These are phyloP conservation scores for Nymphaea thermarum DNA, from an alignment of 164 flowering plant genomes.

Conservation along the genomic window DNA sequence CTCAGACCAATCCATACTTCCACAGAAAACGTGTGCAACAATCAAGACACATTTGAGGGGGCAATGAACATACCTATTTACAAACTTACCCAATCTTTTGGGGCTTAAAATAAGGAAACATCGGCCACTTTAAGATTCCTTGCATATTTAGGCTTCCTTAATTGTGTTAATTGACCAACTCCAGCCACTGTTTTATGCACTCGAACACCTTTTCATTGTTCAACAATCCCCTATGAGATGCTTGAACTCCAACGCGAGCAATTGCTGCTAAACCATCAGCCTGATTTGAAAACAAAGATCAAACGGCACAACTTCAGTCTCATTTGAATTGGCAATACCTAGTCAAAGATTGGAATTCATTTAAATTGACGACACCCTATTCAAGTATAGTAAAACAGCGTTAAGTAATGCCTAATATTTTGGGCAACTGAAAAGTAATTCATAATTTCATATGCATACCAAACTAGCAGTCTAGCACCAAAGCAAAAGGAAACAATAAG, in stretches of 20 bases:
- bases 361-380: neutral
- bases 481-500: too few species aligned
- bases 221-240: slow-evolving; percentile 54
- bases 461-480: too few species aligned
- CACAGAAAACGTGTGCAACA: too few species aligned
- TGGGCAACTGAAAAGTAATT: too few species aligned
- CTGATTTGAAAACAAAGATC: slow-evolving; percentile 20
- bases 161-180: slow-evolving; percentile 10
- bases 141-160: neutral
- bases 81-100: neutral
- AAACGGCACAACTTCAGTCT: neutral
- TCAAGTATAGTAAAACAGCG: too few species aligned
- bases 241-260: slow-evolving; percentile 59
- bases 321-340: too few species aligned
- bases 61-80: neutral
- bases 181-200: slow-evolving; percentile 65
- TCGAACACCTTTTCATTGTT: slow-evolving; percentile 37
- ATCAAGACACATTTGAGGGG: too few species aligned
- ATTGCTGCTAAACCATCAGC: slow-evolving; percentile 66
- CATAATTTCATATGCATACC: too few species aligned
- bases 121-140: neutral
- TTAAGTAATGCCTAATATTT: too few species aligned
- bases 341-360: neutral
- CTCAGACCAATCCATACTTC: too few species aligned
- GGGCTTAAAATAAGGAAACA: neutral